Base-by-base conservation (phyloP, 768 basidiomycete species). In the Candolleomyces efflorescens region DNA sequence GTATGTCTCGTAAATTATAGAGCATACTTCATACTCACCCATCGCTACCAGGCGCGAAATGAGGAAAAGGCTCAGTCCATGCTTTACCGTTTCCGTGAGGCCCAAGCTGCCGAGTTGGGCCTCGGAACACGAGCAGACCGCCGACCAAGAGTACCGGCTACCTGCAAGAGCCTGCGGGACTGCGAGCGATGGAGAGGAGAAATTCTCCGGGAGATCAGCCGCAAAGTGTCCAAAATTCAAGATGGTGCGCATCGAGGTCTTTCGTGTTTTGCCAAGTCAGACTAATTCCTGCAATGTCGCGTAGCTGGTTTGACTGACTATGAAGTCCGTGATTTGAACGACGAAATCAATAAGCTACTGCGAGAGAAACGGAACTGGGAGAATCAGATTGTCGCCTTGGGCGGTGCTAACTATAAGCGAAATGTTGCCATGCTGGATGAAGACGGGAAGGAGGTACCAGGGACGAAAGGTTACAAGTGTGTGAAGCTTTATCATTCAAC, bases 211-310 rank as follows among this genome's bases (percentile, higher is more conserved):
- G 96, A 99, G 68, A 94, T 98, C 50, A 94, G 92, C 68, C 70
- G 96, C 60, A 98, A 99, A 70, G 96, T 98, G 23, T 94, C 93
- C 15, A 98, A 98, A 73, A 98, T 98, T 47, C 96, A 99, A 71
- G 96, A 99, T 67, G 74, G 94, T 94, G 32, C 32, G 32, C 59
- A 90, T 76, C 1, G 12, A 23, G 17, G 27, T 11, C 36, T 18
- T 11, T 11, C 12, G 20, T 27, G 18, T 26, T 20, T 43, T 10
- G 45, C 26, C 45, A 20, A 24, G 38, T 44, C 38, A 37, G 39
- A 18, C 44, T 39, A 60, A 24, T 5, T 13, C 5, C 36, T 18
- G 17, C 41, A 43, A 20, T 59, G 48, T 24, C 22, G 20, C 55
- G 11, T 65, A 98, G 95, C 92, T 64, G 92, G 93, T 53, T 71